Conservation (phyloP, 495 filamentous ascomycete species). For the Rusavskia elegans region DNA sequence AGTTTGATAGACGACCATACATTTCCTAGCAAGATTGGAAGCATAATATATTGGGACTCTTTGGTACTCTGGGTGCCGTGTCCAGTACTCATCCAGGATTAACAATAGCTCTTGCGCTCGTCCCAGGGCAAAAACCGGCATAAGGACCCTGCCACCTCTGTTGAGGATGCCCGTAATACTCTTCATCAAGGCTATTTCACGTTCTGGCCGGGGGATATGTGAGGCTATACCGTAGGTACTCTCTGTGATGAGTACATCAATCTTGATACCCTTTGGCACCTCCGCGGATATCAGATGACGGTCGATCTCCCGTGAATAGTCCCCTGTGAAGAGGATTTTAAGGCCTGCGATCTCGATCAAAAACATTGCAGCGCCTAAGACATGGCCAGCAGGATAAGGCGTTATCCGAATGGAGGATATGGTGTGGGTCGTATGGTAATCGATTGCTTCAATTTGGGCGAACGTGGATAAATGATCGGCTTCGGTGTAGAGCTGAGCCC, state of each 20-base stretch:
- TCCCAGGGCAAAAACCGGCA: slow-evolving; percentile 92
- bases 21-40: slow-evolving; percentile 81
- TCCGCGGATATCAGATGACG: slow-evolving; percentile 85
- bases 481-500: slow-evolving; percentile 77
- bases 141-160: slow-evolving; percentile 77
- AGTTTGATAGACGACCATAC: slow-evolving; percentile 97
- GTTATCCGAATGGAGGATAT: slow-evolving; percentile 93
- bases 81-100: slow-evolving; percentile 96
- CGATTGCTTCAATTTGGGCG: slow-evolving; percentile 85
- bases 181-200: slow-evolving; percentile 89
- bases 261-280: slow-evolving; percentile 67
- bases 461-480: slow-evolving; percentile 87
- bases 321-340: slow-evolving; percentile 91
- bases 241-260: slow-evolving; percentile 94
- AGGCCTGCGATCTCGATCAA: slow-evolving; percentile 89
- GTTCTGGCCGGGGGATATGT: slow-evolving; percentile 73
- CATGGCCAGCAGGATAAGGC: slow-evolving; percentile 90
- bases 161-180: slow-evolving; percentile 78
- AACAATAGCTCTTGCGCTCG: slow-evolving; percentile 84
- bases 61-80: slow-evolving; percentile 67
- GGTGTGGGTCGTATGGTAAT: slow-evolving; percentile 94
- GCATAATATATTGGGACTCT: slow-evolving; percentile 94
- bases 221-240: slow-evolving; percentile 90
- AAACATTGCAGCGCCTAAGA: slow-evolving; percentile 97
- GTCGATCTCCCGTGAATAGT: slow-evolving; percentile 90